These are phyloP conservation scores for Rhodotorula sphaerocarpa DNA, from an alignment of 768 basidiomycete genomes.

Conservation along the genomic window DNA sequence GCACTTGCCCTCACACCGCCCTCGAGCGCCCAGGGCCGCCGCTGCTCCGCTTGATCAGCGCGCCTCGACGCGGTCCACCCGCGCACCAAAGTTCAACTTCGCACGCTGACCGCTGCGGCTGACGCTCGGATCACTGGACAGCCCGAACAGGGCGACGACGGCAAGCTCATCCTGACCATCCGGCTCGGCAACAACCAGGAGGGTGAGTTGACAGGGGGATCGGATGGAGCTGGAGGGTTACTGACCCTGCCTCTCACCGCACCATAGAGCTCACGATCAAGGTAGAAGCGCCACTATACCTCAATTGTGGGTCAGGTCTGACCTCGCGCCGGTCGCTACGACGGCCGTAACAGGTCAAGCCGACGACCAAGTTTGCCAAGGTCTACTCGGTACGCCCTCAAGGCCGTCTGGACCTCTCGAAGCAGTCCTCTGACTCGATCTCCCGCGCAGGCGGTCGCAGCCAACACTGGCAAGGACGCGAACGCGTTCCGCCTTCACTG, in stretches of 20 bases:
- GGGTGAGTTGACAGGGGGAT: not conserved
- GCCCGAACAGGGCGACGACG: no score
- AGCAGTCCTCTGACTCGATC: not conserved
- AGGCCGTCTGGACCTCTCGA: no score
- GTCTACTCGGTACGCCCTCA: not conserved
- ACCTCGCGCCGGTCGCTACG: no score
- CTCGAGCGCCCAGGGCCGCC: no score
- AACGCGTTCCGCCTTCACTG: not conserved
- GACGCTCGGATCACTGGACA: not conserved
- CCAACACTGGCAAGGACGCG: not conserved
- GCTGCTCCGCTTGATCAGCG: not conserved
- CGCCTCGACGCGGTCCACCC: not conserved
- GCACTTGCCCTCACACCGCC: no score
- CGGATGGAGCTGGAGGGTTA: no score
- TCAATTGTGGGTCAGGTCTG: no score
- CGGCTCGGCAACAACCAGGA: not conserved
- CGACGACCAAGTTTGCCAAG: not conserved
- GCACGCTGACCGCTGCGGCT: no score
- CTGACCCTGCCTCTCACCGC: not conserved
- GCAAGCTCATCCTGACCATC: not conserved
- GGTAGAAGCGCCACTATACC: no score
- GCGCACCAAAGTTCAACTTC: not conserved
- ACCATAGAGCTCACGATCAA: not conserved
- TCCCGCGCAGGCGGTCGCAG: slow-evolving; percentile 1
- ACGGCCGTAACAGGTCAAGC: slow-evolving; percentile 3